A percentile compares a stretch with the other conserved stretches of the same genome.
phyloP scores from a whole-genome alignment of 352 stramenopile species.

The Plasmopara muralis region DNA sequence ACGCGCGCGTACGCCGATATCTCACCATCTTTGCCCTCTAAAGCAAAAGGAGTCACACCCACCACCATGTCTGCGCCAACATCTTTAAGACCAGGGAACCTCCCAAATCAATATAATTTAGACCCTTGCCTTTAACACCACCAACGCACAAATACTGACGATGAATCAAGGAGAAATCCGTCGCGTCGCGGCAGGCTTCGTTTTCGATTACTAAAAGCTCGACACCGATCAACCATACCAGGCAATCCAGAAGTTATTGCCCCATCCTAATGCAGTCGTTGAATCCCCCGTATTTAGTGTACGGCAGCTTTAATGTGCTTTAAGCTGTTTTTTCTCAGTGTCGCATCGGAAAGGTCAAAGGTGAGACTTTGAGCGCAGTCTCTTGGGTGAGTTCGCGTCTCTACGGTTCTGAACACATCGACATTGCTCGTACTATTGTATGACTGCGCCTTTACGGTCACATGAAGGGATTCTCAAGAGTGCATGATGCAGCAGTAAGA shows the following conservation, averaged over 20 bases:
- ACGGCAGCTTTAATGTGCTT: too few relatives aligned
- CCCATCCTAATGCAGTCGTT: background rate
- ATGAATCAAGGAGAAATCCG: background rate
- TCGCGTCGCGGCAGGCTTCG: background rate
- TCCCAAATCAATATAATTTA: background rate
- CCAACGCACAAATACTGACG: background rate
- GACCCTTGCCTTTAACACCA: background rate
- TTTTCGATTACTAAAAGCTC: background rate
- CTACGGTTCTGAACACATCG: background rate
- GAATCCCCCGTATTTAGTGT: background rate
- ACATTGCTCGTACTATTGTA: background rate
- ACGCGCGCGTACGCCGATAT: background rate
- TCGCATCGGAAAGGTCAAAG: background rate
- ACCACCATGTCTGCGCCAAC: background rate
- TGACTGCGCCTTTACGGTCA: background rate
- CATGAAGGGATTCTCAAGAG: background rate
- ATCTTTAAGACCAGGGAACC: background rate
- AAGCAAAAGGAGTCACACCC: background rate
- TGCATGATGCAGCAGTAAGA: background rate
- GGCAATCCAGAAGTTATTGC: too few relatives aligned
- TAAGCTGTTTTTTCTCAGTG: too few relatives aligned
- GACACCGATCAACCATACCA: too few relatives aligned
- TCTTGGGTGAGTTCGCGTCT: background rate
- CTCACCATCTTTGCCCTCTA: background rate
- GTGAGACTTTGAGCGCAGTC: background rate